Evolutionary conservation across 257 asterid species (phyloP).

Genomic region (Solanum dulcamara): DNA sequence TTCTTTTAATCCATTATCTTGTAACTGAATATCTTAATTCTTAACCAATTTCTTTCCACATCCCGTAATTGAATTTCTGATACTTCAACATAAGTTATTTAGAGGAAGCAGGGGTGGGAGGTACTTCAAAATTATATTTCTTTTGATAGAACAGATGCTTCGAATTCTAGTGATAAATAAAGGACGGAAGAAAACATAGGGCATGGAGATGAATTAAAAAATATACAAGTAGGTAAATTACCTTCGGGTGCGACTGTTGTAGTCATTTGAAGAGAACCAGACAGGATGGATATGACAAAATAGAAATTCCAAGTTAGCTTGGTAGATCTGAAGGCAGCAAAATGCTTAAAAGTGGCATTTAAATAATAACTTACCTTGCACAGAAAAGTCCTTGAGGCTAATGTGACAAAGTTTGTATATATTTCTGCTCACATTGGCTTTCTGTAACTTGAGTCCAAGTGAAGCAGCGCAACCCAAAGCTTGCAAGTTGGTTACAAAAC

Average conservation of each 20-base stretch:
- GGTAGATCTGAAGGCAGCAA: neutral
- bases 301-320: slow-evolving; percentile 21
- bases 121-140: neutral
- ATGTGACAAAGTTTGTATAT: slow-evolving; percentile 68
- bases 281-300: slow-evolving; percentile 18
- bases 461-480: slow-evolving; percentile 92
- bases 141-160: neutral
- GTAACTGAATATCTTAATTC: neutral
- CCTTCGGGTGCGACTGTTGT: slow-evolving; percentile 73
- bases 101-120: neutral
- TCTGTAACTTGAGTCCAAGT: slow-evolving; percentile 62
- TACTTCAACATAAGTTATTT: neutral
- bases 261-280: slow-evolving; percentile 17
- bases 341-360: neutral
- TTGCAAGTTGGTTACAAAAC: slow-evolving; percentile 91
- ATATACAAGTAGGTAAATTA: slow-evolving; percentile 17
- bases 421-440: slow-evolving; percentile 64
- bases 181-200: neutral
- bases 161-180: neutral
- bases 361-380: slow-evolving; percentile 65
- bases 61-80: neutral
- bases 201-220: neutral
- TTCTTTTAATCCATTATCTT: neutral
- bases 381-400: slow-evolving; percentile 94
- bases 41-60: neutral